These are phyloP conservation scores for Picea abies DNA, from an alignment of 83 land plant genomes.

Conservation along the genomic window DNA sequence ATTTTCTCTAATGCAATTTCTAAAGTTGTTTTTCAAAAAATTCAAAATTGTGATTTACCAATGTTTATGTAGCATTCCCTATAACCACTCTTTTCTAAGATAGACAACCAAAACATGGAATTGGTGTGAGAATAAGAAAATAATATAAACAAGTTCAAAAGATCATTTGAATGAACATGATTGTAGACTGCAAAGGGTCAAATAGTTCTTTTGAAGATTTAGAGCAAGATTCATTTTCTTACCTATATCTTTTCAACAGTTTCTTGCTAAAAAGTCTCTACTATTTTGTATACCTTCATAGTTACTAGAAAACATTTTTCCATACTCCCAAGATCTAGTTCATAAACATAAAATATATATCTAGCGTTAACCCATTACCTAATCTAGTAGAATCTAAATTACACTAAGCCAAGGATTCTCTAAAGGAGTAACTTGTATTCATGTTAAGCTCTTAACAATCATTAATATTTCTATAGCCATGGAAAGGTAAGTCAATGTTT, in stretches of 20 bases:
- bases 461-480: slow-evolving; percentile 10
- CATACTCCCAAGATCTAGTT: slow-evolving; percentile 16
- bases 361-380: neutral
- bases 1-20: no score
- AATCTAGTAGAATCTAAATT: slow-evolving; percentile 7
- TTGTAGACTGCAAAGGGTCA: no score
- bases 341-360: neutral
- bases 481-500: neutral
- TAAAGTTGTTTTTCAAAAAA: no score
- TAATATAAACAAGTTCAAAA: no score
- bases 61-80: no score
- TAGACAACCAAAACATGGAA: no score
- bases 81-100: no score
- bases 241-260: slow-evolving; percentile 2
- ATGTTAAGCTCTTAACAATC: neutral
- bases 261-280: neutral
- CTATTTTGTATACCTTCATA: slow-evolving; percentile 14
- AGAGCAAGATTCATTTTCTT: neutral
- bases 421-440: neutral
- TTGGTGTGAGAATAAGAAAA: no score
- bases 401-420: neutral
- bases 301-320: slow-evolving; percentile 8
- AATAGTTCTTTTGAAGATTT: no score
- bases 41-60: no score
- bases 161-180: no score